Evolutionary conservation across 352 stramenopile genomes (phyloP), one percentile per base, ranked within the genome.

Genomic region (Phytophthora constricta): DNA sequence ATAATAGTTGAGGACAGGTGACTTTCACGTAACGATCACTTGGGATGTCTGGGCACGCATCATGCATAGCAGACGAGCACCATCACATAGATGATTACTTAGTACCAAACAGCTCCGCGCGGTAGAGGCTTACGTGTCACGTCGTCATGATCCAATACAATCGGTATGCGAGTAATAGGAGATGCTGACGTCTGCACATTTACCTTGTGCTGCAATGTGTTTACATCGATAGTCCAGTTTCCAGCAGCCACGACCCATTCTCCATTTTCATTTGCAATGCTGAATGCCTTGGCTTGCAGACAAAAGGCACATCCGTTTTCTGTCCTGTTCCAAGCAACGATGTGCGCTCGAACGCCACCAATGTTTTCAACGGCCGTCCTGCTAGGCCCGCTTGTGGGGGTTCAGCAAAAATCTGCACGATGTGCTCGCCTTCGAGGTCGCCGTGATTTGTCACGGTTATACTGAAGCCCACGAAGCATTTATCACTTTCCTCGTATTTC

Each of bases 281-380:
- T 56, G 56, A 92, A 92, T 23, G 58, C 53, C 20, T 74, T 76
- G 4, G 65, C 48, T 0, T 59, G 47, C n/a, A 92, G 58, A 8
- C 70, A 57, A 27, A 88, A 83, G 60, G 61, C 19, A 81, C 53
- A 5, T 62, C 57, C 3, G 46, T 37, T 46, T 62, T 70, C 52
- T 80, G 59, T 1, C 65, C 52, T 10, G 67, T 47, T 16, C 46
- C 31, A 26, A 92, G 34, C 37, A 70, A n/a, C 7, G 65, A 69
- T 25, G 86, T 86, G 23, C 81, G 76, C 19, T 83, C 74, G 33
- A 92, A 95, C 9, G 65, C 77, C 8, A 79, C 68, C 25, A 93
- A 45, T n/a, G 66, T 75, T 52, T 87, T 79, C n/a, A 76, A 51
- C 14, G 82, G 82, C n/a, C 61, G 56, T 10, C 79, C 78, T 19